A percentile compares a stretch with the other conserved stretches of the same genome.
Evolutionary conservation across 768 basidiomycete species (phyloP).

Genomic region (Kwoniella botswanensis): DNA sequence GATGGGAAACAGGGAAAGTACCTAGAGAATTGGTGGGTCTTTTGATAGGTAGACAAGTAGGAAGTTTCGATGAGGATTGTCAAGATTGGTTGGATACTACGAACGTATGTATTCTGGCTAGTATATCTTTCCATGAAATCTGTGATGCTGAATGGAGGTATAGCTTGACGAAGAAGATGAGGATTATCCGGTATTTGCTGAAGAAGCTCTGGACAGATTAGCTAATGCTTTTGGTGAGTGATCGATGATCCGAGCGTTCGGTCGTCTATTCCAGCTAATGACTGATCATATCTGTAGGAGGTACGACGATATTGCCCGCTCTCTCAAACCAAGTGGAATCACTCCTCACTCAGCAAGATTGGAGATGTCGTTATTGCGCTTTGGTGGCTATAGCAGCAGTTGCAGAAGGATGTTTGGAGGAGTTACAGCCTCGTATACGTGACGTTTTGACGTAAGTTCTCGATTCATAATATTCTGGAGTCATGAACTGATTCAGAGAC

Average conservation of each 20-base stretch:
- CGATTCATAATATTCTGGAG: background rate
- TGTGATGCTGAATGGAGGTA: background rate
- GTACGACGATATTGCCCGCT: constrained; percentile 73
- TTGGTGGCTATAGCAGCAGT: constrained; percentile 85
- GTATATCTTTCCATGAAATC: background rate
- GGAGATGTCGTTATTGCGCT: constrained; percentile 82
- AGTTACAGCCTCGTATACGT: constrained; percentile 79
- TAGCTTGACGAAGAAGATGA: constrained; percentile 66
- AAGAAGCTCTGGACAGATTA: constrained; percentile 79
- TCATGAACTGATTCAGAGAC: background rate
- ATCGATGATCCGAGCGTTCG: too few relatives aligned
- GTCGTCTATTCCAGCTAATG: background rate
- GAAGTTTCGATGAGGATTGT: constrained; percentile 44
- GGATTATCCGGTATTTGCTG: constrained; percentile 74
- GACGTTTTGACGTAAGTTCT: constrained; percentile 75
- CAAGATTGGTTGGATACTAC: constrained; percentile 69
- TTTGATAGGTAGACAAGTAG: constrained; percentile 43
- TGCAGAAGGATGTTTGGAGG: constrained; percentile 68
- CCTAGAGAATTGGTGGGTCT: constrained; percentile 50
- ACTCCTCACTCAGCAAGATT: constrained; percentile 80
- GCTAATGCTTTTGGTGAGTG: constrained; percentile 68
- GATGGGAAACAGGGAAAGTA: constrained; percentile 68
- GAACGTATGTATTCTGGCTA: constrained; percentile 61
- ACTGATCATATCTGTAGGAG: constrained; percentile 60
- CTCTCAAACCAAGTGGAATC: constrained; percentile 82